Evolutionary conservation across 176 grass and related monocot species (phyloP).

Genomic region (Zizania latifolia): DNA sequence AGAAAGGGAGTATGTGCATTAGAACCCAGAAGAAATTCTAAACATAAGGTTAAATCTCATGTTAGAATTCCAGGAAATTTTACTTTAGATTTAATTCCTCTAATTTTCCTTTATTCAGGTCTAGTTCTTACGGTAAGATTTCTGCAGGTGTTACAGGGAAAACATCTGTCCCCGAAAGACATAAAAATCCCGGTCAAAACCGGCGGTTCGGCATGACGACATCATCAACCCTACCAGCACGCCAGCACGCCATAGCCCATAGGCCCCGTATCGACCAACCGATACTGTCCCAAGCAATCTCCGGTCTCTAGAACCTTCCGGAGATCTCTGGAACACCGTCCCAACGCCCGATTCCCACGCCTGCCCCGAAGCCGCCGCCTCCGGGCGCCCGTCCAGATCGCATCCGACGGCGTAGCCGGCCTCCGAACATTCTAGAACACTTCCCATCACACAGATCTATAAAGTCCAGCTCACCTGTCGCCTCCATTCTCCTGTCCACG

Average conservation of each 20-base stretch:
- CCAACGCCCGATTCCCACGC: not conserved
- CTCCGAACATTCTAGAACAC: conserved; percentile 51
- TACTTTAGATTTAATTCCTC: too few species aligned
- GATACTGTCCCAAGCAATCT: not conserved
- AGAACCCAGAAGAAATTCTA: too few species aligned
- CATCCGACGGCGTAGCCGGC: conserved; percentile 28
- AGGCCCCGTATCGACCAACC: not conserved
- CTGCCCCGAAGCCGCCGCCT: not conserved
- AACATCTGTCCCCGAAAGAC: too few species aligned
- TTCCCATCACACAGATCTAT: conserved; percentile 27
- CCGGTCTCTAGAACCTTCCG: conserved; percentile 29
- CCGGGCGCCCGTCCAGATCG: not conserved
- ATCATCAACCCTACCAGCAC: not conserved
- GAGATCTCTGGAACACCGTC: not conserved
- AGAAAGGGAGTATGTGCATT: too few species aligned
- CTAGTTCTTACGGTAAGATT: too few species aligned
- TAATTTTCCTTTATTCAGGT: too few species aligned
- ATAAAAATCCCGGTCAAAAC: too few species aligned
- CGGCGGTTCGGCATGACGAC: too few species aligned
- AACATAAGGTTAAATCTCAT: too few species aligned
- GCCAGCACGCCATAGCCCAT: not conserved
- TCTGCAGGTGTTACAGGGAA: too few species aligned
- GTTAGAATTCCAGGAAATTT: too few species aligned
- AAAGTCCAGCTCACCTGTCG: not conserved
- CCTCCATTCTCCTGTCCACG: conserved; percentile 9